A percentile compares a stretch with the other conserved stretches of the same genome.
Evolutionary conservation across 2,329 filamentous ascomycete genomes (phyloP).

Genomic region (Onygenales sp.): DNA sequence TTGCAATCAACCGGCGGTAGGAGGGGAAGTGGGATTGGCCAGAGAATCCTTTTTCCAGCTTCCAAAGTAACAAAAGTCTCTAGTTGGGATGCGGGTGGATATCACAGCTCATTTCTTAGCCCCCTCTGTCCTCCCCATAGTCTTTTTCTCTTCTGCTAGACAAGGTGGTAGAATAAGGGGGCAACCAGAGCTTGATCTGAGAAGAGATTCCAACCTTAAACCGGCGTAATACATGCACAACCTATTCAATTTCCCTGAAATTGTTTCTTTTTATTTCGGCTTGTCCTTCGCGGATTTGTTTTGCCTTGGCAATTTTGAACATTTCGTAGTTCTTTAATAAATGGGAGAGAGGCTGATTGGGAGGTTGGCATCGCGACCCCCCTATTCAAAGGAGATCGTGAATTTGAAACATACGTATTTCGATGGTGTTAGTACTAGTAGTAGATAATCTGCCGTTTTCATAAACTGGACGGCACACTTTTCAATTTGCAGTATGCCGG

Average conservation of each 20-base stretch:
- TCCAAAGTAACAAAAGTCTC: neutral
- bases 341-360: neutral
- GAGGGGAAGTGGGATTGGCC: too few species aligned
- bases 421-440: too few species aligned
- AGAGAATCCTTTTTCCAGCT: too few species aligned
- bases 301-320: too few species aligned
- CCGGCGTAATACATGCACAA: neutral
- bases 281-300: too few species aligned
- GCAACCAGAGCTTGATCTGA: neutral
- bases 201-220: conserved; percentile 1
- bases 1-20: too few species aligned
- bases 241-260: neutral
- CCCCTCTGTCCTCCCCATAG: neutral
- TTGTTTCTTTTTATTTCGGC: neutral
- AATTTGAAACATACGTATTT: too few species aligned
- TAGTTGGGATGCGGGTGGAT: neutral
- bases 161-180: conserved; percentile 2
- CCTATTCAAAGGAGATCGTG: too few species aligned
- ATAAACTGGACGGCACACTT: too few species aligned
- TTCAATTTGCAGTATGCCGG: too few species aligned
- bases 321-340: neutral
- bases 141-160: neutral
- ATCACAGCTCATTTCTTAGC: neutral
- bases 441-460: too few species aligned
- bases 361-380: too few species aligned